These are phyloP conservation scores for Solanum corneliomulleri DNA, from an alignment of 257 asterid genomes.

Conservation along the genomic window DNA sequence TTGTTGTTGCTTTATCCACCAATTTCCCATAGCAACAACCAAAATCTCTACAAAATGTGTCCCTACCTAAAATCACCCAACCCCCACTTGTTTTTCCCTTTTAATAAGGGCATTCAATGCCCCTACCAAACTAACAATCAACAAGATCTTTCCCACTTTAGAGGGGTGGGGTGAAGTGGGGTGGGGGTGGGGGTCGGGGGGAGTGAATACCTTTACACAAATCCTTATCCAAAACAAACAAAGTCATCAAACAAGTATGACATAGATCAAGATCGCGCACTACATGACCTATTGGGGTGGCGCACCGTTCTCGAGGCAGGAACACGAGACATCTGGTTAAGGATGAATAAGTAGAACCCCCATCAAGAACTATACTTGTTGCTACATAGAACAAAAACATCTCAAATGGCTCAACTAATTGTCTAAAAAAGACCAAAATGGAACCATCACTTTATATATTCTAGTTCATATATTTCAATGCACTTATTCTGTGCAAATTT, in stretches of 20 bases:
- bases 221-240: background rate
- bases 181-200: background rate
- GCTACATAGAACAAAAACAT: background rate
- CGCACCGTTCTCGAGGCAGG: no score
- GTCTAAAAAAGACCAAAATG: background rate
- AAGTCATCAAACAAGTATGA: background rate
- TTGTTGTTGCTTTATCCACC: background rate
- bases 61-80: background rate
- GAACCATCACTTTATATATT: constrained; percentile 1
- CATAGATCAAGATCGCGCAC: background rate
- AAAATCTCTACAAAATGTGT: background rate
- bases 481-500: constrained; percentile 5
- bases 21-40: background rate
- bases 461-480: background rate
- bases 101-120: background rate
- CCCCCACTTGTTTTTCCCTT: background rate
- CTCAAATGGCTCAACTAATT: background rate
- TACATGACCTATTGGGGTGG: no score
- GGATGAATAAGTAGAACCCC: background rate
- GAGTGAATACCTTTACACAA: background rate
- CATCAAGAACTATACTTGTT: background rate
- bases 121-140: background rate
- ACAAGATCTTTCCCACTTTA: background rate
- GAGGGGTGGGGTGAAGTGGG: background rate
- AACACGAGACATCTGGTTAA: no score